A percentile compares a stretch with the other conserved stretches of the same genome.
phyloP scores from a whole-genome alignment of 495 filamentous ascomycete species.

The Daldinia grandis region DNA sequence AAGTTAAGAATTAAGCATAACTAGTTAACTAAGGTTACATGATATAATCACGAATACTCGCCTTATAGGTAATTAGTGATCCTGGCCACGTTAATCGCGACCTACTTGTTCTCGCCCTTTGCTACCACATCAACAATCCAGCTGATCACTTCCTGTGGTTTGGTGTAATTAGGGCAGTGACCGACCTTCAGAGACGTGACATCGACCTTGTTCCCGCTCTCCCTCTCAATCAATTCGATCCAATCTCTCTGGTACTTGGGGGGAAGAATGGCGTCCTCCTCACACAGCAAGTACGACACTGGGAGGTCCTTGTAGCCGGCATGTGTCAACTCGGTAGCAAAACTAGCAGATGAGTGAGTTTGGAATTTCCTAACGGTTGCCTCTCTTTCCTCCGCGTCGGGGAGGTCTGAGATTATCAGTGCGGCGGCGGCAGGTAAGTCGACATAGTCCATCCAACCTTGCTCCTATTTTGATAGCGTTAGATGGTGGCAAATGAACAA shows the following conservation, averaged over 20 bases:
- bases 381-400: constrained; percentile 17
- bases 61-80: too few relatives aligned
- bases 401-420: constrained; percentile 35
- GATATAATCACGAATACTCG: too few relatives aligned
- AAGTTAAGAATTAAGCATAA: too few relatives aligned
- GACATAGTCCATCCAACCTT: constrained; percentile 35
- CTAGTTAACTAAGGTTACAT: too few relatives aligned
- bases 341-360: constrained; percentile 44
- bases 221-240: constrained; percentile 47
- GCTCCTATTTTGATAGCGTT: constrained; percentile 23
- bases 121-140: constrained; percentile 32
- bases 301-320: constrained; percentile 59
- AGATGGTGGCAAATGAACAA: not conserved
- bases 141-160: constrained; percentile 27
- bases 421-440: constrained; percentile 14
- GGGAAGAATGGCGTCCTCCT: constrained; percentile 53
- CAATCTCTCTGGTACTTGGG: constrained; percentile 46
- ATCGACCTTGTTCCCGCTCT: constrained; percentile 48
- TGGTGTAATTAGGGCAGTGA: constrained; percentile 40
- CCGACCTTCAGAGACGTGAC: constrained; percentile 41
- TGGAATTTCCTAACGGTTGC: constrained; percentile 17
- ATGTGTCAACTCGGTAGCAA: constrained; percentile 46
- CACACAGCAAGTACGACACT: constrained; percentile 59
- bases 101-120: constrained; percentile 11
- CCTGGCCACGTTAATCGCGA: not conserved